Conservation (phyloP, 1,284 basidiomycete genomes). For the Naganishia cerealis region DNA sequence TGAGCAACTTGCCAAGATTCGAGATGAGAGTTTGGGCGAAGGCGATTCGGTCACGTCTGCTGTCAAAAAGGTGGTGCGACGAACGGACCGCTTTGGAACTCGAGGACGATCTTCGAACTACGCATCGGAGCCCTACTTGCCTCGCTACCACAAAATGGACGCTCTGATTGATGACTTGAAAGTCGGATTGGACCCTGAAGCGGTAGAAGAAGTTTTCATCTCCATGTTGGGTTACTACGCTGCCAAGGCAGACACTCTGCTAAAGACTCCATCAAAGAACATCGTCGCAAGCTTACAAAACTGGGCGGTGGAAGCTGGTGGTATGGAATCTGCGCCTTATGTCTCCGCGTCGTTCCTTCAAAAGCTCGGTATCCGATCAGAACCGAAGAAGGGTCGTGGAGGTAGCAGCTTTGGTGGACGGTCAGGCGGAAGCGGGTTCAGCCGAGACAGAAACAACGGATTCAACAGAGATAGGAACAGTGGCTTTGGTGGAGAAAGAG, state of each 20-base stretch:
- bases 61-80: constrained; percentile 21
- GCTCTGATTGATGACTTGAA: constrained; percentile 52
- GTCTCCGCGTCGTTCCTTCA: constrained; percentile 59
- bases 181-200: constrained; percentile 60
- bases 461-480: constrained; percentile 10
- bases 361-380: constrained; percentile 48
- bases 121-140: constrained; percentile 28
- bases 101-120: background rate
- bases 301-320: constrained; percentile 65
- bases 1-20: constrained; percentile 58
- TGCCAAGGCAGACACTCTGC: constrained; percentile 56
- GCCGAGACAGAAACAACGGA: constrained; percentile 13
- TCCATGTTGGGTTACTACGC: constrained; percentile 75
- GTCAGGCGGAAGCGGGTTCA: constrained; percentile 4
- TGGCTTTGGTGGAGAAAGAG: constrained; percentile 3
- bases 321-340: constrained; percentile 59
- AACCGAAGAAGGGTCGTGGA: background rate
- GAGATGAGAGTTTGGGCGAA: constrained; percentile 58
- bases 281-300: constrained; percentile 65
- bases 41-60: constrained; percentile 34
- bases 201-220: constrained; percentile 66
- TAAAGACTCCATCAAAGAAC: constrained; percentile 57
- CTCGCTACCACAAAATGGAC: constrained; percentile 49
- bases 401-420: constrained; percentile 7
- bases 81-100: constrained; percentile 10